Percentiles rank a stretch among this genome's conserved stretches.
These are phyloP conservation scores for Dioszegia hungarica DNA, from an alignment of 768 basidiomycete species.

Conservation along the genomic window DNA sequence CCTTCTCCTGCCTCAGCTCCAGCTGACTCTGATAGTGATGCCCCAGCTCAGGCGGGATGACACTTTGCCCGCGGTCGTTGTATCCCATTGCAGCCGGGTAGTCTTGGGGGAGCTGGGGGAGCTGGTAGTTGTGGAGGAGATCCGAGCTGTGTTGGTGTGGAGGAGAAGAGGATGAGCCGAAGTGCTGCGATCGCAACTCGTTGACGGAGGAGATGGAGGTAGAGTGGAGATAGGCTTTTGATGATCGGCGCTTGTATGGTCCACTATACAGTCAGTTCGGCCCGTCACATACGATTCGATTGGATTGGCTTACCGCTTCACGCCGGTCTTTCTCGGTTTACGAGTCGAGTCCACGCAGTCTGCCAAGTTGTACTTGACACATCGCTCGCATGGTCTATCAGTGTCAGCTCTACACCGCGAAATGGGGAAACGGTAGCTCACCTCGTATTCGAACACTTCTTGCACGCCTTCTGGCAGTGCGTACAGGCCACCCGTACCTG, in stretches of 20 bases:
- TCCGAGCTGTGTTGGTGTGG: neutral
- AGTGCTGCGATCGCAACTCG: no score
- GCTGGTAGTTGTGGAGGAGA: neutral
- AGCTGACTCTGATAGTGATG: neutral
- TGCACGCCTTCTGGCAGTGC: slow-evolving; percentile 47
- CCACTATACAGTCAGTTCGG: slow-evolving; percentile 13
- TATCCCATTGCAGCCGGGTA: neutral
- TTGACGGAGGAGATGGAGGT: no score
- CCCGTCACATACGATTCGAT: neutral
- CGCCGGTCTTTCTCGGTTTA: slow-evolving; percentile 41
- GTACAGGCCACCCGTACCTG: slow-evolving; percentile 47
- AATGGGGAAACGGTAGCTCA: slow-evolving; percentile 9
- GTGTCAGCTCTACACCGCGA: neutral
- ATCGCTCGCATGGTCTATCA: slow-evolving; percentile 43
- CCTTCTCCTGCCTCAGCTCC: neutral
- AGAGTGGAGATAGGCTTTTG: slow-evolving; percentile 8
- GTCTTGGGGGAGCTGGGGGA: no score
- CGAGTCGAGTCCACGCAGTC: slow-evolving; percentile 42
- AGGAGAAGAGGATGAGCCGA: neutral
- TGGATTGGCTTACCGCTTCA: slow-evolving; percentile 36
- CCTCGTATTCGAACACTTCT: slow-evolving; percentile 46
- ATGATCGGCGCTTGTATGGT: slow-evolving; percentile 34
- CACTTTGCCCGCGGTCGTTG: no score
- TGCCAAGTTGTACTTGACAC: slow-evolving; percentile 37
- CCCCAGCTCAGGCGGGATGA: no score